Base-by-base conservation (phyloP, 2,329 filamentous ascomycete genomes). In the Chlorencoelia australis region DNA sequence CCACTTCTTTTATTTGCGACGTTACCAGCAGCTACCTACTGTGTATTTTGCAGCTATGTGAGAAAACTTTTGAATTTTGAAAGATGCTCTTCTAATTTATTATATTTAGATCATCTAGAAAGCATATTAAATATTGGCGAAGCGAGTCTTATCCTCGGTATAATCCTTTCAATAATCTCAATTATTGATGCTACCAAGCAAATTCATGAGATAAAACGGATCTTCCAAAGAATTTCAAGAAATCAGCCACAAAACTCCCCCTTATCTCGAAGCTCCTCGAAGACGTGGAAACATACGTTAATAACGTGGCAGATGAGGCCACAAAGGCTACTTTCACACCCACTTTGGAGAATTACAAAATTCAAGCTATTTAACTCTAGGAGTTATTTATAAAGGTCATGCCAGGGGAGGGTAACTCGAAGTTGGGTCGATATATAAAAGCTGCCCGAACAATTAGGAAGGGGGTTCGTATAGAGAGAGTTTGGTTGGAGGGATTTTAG, bases 101-200 rank as follows among this genome's bases (percentile, higher is more conserved):
- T n/a, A n/a, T n/a, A n/a, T n/a, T n/a, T n/a, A n/a, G n/a, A n/a
- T n/a, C n/a, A n/a, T n/a, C n/a, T n/a, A 28, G n/a, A 8, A 42
- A 42, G 17, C 14, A 46, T 46, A 36, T 44, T 42, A 1, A 39
- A 42, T 21, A 19, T 33, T 16, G 44, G 27, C 7, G 43, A 44
- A 31, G 44, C 41, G 35, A 30, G 39, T 30, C 39, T 46, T 42
- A 39, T 39, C 18, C 26, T 46, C 16, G 42, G 39, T 17, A 26
- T 37, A 13, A 45, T 46, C 17, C 41, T 37, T 15, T 40, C 44
- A 6, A 34, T 46, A 17, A 46, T 46, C 24, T 24, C 44, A 17
- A 45, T 45, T 17, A 39, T 46, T 25, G 33, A 38, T 22, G 27
- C 42, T 16, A 24, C 42, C 5, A 34, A 39, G 7, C 4, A 43